phyloP scores from a whole-genome alignment of 2,329 filamentous ascomycete genomes.

The Hymenoscyphus occultus region DNA sequence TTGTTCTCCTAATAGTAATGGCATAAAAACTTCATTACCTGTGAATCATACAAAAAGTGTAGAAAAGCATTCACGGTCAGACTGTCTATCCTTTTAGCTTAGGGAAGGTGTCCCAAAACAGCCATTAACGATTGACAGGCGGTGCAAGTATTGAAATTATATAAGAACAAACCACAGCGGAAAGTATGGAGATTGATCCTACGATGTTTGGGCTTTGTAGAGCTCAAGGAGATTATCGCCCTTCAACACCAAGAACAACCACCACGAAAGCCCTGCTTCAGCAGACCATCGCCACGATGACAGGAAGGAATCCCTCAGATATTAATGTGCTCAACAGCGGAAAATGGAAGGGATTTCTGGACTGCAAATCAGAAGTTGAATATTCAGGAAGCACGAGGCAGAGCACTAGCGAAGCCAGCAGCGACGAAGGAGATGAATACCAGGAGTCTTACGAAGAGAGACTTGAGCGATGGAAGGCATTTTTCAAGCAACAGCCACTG shows the following conservation, averaged over 20 bases:
- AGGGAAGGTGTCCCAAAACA: background rate
- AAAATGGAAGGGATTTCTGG: background rate
- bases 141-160: background rate
- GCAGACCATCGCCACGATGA: background rate
- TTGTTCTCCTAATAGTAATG: background rate
- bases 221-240: background rate
- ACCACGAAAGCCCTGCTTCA: background rate
- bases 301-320: background rate
- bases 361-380: background rate
- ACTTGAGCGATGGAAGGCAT: constrained; percentile 19
- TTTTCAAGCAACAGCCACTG: constrained; percentile 21
- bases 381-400: background rate
- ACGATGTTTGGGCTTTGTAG: background rate
- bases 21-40: background rate
- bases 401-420: background rate
- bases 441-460: constrained; percentile 17
- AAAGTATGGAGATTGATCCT: background rate
- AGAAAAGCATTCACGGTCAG: too few species aligned
- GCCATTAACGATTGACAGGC: background rate
- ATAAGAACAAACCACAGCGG: background rate
- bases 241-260: background rate
- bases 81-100: too few species aligned
- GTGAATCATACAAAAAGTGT: background rate
- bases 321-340: background rate
- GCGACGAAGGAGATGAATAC: constrained; percentile 4